Evolutionary conservation across 306 rosid species (phyloP), one percentile per base, ranked within the genome.

Genomic region (Purshia tridentata): DNA sequence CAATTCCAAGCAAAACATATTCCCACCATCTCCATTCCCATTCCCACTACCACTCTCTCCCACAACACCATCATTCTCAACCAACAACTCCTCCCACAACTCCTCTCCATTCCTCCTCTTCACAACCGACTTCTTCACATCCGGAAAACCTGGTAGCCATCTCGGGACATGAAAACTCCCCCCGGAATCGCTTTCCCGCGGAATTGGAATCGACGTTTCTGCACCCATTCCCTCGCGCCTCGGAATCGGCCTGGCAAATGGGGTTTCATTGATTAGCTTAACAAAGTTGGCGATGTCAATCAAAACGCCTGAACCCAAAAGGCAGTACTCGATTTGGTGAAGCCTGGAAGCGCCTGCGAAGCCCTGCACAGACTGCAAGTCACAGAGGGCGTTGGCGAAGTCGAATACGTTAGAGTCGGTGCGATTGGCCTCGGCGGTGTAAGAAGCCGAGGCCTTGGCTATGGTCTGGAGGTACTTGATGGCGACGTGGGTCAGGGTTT

Each of bases 71-170:
- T 88, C 67, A 16, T 84, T 73, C 51, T 0, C 11, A 2, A 15
- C 61, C 72, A 50, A 68, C 6, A 51, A 23, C 22, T 84, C 74
- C 73, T 86, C 97, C 97, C 96, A 91, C 83, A 82, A 50, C 47
- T 81, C 86, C 77, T 91, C 91, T 14, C 86, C 95, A 39, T 78
- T 74, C 83, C 73, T 77, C 70, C 91, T 77, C 72, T 68, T 29
- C 72, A 22, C n/a, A 16, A 58, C 48, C 45, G 77, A 6, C 9
- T 44, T 72, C 53, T 16, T 80, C 53, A 65, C 72, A 0, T 75
- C 69, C 4, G 95, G 95, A 40, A 86, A 79, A 59, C 59, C 80
- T 51, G 93, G 96, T 53, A 90, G 91, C 96, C 96, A 90, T 40
- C 74, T 69, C 44, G 96, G 96, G 46, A 90, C 69, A 39, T 88